phyloP scores from a whole-genome alignment of 2,329 filamentous ascomycete species.

The Ophiostoma himal-ulmi region DNA sequence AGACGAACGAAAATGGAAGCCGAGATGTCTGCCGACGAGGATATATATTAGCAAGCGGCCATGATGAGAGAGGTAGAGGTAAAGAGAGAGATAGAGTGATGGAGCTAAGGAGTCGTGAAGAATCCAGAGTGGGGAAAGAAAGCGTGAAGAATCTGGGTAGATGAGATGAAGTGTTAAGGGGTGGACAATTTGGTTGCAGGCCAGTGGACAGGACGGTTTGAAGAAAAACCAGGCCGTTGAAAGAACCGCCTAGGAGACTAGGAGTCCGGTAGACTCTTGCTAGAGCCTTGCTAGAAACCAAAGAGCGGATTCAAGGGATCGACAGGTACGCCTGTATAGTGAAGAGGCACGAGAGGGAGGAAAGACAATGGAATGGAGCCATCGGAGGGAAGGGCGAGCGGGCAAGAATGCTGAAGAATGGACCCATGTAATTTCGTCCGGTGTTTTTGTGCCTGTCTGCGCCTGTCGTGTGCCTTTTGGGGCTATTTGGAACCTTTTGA shows the following conservation, averaged over 20 bases:
- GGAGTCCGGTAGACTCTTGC: not conserved
- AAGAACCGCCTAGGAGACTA: slow-evolving; percentile 3
- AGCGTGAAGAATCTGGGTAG: slow-evolving; percentile 19
- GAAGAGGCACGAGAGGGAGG: not conserved
- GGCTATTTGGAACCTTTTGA: not conserved
- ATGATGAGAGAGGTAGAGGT: not conserved
- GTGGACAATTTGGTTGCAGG: not conserved
- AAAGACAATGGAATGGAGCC: slow-evolving; percentile 6
- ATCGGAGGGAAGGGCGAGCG: slow-evolving; percentile 5
- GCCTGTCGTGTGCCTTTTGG: not conserved
- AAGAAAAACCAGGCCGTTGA: slow-evolving; percentile 13
- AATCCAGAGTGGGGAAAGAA: slow-evolving; percentile 15
- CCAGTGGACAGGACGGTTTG: not conserved
- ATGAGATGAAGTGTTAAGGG: slow-evolving; percentile 7
- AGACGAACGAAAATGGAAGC: slow-evolving; percentile 34
- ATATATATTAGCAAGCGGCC: slow-evolving; percentile 27
- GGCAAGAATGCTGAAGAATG: not conserved
- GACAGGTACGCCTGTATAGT: not conserved
- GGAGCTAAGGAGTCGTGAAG: slow-evolving; percentile 10
- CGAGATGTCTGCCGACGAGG: slow-evolving; percentile 33
- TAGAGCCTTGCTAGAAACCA: not conserved
- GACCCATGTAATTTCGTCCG: not conserved
- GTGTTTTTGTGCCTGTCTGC: not conserved
- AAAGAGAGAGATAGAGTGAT: not conserved
- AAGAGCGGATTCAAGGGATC: not conserved